Conservation (phyloP, 2,329 filamentous ascomycete genomes). For the Diaporthe velutina region DNA sequence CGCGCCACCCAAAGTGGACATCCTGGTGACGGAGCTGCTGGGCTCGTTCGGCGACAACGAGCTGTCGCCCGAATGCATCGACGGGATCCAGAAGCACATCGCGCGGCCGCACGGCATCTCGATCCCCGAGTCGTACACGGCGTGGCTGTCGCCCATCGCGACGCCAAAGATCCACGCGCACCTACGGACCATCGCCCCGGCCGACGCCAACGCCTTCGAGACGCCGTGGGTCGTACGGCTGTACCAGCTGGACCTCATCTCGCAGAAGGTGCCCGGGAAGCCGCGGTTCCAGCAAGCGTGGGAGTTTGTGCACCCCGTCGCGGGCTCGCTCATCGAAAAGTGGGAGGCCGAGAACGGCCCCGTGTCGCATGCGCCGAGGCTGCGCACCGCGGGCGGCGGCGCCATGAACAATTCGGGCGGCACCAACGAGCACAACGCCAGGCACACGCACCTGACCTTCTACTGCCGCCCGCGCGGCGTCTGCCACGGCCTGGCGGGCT, state of each 20-base stretch:
- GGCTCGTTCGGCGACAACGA: conserved; percentile 98
- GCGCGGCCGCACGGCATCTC: conserved; percentile 85
- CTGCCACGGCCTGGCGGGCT: conserved; percentile 91
- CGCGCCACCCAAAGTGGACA: conserved; percentile 79
- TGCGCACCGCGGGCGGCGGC: conserved; percentile 76
- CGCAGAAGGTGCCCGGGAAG: conserved; percentile 70
- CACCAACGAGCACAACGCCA: conserved; percentile 90
- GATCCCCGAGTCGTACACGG: conserved; percentile 93
- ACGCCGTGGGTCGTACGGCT: conserved; percentile 96
- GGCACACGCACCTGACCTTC: conserved; percentile 84
- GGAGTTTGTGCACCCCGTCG: conserved; percentile 85
- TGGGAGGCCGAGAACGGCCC: conserved; percentile 60
- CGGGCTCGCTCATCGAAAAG: conserved; percentile 52
- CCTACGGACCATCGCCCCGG: conserved; percentile 71
- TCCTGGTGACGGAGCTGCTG: conserved; percentile 92
- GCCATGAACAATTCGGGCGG: conserved; percentile 82
- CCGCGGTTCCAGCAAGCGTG: conserved; percentile 80
- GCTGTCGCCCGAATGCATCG: conserved; percentile 91
- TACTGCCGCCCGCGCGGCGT: conserved; percentile 83
- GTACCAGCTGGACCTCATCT: conserved; percentile 88
- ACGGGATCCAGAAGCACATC: conserved; percentile 95
- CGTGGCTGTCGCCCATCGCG: conserved; percentile 91
- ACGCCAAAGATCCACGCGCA: conserved; percentile 89
- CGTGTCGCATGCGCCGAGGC: conserved; percentile 64
- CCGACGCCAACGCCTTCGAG: conserved; percentile 81